Conservation (phyloP, 139 green algal genomes). For the Astrephomene gubernaculifera region DNA sequence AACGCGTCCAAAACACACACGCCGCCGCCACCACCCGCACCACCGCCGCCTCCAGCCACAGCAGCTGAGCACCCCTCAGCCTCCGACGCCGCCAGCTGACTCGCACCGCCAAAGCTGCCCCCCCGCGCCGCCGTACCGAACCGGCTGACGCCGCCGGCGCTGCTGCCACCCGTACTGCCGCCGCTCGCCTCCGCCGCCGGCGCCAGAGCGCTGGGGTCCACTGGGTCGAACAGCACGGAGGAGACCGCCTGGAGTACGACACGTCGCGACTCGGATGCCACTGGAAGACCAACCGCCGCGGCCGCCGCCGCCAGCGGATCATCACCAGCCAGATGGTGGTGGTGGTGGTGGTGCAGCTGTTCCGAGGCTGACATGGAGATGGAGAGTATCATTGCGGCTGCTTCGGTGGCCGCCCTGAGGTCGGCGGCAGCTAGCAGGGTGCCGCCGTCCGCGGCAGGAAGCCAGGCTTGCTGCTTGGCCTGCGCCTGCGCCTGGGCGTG, state of each 20-base stretch:
- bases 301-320: not conserved
- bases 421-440: too few relatives aligned
- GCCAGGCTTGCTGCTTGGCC: too few relatives aligned
- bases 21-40: not conserved
- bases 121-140: too few relatives aligned
- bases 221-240: constrained; percentile 24
- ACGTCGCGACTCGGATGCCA: constrained; percentile 5
- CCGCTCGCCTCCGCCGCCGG: not conserved
- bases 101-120: too few relatives aligned
- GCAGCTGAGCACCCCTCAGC: not conserved
- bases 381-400: too few relatives aligned
- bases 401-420: too few relatives aligned
- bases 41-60: not conserved
- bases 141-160: not conserved
- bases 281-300: not conserved
- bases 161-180: not conserved
- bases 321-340: too few relatives aligned
- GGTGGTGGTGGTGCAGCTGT: too few relatives aligned
- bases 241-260: not conserved
- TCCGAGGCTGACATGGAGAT: too few relatives aligned
- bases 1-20: constrained; percentile 31
- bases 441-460: too few relatives aligned
- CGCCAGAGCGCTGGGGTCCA: not conserved
- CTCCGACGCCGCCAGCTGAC: not conserved
- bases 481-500: too few relatives aligned